These are phyloP conservation scores for Eucalyptus cloeziana DNA, from an alignment of 345 rosid species.

Conservation along the genomic window DNA sequence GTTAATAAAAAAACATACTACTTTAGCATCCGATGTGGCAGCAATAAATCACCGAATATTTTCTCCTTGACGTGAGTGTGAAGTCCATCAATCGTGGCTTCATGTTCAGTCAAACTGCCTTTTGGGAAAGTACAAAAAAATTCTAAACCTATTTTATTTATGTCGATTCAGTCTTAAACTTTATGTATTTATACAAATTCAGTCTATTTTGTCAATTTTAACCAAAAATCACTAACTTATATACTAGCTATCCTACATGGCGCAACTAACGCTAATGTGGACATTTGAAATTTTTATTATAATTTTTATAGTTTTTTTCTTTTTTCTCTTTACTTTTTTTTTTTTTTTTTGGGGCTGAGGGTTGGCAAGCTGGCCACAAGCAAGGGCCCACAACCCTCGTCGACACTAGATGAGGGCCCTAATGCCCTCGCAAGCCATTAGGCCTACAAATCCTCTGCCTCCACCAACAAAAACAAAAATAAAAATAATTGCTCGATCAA, in stretches of 20 bases:
- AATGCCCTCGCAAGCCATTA: not conserved
- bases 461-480: not conserved
- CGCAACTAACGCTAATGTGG: accelerated
- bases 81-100: conserved; percentile 32
- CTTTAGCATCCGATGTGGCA: not conserved
- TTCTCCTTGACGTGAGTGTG: conserved; percentile 21
- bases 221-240: not conserved
- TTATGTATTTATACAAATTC: accelerated
- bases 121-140: not conserved
- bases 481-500: not conserved
- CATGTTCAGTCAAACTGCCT: conserved; percentile 26
- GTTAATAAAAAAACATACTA: not conserved
- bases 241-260: accelerated
- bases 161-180: accelerated
- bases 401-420: not conserved
- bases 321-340: accelerated
- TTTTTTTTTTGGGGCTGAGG: accelerated
- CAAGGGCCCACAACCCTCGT: accelerated
- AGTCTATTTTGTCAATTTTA: too few relatives aligned
- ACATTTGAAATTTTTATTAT: not conserved
- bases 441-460: not conserved
- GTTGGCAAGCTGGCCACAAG: not conserved
- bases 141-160: too few relatives aligned
- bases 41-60: too few relatives aligned
- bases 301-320: too few relatives aligned